Percentiles rank a stretch among this genome's conserved stretches.
These are phyloP conservation scores for Nasturtium officinale DNA, from an alignment of 345 rosid genomes.

Conservation along the genomic window DNA sequence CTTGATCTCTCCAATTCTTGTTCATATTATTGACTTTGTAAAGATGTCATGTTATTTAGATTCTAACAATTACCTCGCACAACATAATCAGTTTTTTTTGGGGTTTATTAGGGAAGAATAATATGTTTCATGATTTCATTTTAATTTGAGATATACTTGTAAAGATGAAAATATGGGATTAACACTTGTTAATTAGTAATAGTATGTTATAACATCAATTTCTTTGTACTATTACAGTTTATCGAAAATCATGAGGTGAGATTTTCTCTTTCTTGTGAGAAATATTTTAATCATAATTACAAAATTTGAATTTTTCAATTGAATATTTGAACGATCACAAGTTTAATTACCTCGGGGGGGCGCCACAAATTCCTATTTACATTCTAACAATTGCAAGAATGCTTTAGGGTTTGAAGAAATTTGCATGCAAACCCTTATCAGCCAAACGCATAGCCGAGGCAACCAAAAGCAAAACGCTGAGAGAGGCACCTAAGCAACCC, in stretches of 20 bases:
- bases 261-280: neutral
- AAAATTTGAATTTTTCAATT: neutral
- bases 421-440: conserved; percentile 54
- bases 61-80: no score
- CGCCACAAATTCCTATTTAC: conserved; percentile 19
- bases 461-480: conserved; percentile 52
- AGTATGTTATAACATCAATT: neutral
- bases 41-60: neutral
- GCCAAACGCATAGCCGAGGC: conserved; percentile 51
- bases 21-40: conserved; percentile 40
- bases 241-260: neutral
- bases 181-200: neutral
- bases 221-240: neutral
- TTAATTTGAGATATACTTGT: neutral
- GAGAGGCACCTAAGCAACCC: conserved; percentile 54
- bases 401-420: conserved; percentile 61
- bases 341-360: neutral
- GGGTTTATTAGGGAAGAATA: no score
- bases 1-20: conserved; percentile 58
- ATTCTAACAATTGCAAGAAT: conserved; percentile 23
- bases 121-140: no score
- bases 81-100: no score
- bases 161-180: neutral
- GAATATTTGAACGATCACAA: neutral
- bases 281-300: conserved; percentile 6